phyloP scores from a whole-genome alignment of 2,329 filamentous ascomycete species.

The Claviceps pazoutovae region DNA sequence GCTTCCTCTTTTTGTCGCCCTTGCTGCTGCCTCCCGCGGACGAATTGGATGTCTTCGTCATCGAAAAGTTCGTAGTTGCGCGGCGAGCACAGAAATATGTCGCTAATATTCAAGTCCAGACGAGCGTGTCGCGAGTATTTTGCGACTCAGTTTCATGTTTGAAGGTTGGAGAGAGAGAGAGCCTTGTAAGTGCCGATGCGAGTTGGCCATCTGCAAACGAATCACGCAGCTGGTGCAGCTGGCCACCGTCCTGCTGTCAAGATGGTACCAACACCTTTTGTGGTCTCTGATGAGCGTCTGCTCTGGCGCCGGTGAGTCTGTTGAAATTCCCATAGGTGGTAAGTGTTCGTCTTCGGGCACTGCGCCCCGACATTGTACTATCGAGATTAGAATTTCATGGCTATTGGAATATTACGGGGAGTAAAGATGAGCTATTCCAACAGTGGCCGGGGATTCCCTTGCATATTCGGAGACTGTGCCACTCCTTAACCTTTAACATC shows the following conservation, averaged over 20 bases:
- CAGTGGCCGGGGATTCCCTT: no score
- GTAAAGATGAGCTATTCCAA: no score
- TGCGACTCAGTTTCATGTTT: slow-evolving; percentile 4
- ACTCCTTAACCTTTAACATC: no score
- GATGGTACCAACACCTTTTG: no score
- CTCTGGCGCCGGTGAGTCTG: no score
- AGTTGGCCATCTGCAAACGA: slow-evolving; percentile 10
- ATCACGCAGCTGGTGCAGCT: slow-evolving; percentile 7
- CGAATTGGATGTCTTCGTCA: background rate
- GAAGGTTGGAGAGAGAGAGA: slow-evolving; percentile 3
- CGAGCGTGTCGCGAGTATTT: slow-evolving; percentile 4
- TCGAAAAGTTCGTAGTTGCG: background rate
- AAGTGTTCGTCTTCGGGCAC: no score
- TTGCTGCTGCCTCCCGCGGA: background rate
- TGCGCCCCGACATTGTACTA: no score
- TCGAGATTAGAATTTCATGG: no score
- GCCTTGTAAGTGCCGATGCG: slow-evolving; percentile 4
- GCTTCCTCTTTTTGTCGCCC: background rate
- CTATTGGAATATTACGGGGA: no score
- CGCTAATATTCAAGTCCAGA: background rate
- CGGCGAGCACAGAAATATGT: background rate
- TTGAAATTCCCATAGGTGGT: background rate
- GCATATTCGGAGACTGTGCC: no score
- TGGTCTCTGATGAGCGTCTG: no score
- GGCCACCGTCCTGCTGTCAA: background rate